These are phyloP conservation scores for Sclerotinia trifoliorum DNA, from an alignment of 2,329 filamentous ascomycete genomes.

Conservation along the genomic window DNA sequence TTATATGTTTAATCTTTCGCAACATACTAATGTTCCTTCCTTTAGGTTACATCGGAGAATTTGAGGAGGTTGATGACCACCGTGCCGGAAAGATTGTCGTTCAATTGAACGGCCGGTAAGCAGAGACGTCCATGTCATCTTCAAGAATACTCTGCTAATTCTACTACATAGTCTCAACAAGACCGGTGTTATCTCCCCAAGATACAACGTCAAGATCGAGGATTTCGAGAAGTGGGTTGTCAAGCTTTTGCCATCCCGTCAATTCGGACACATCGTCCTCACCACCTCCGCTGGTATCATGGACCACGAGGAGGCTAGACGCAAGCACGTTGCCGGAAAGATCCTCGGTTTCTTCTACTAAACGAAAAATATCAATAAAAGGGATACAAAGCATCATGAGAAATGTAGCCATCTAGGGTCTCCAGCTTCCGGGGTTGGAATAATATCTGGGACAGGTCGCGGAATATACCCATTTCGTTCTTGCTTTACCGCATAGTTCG, in stretches of 20 bases:
- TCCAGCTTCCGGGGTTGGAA: constrained; percentile 26
- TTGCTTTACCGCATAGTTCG: constrained; percentile 32
- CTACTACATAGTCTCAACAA: constrained; percentile 73
- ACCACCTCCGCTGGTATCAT: constrained; percentile 99
- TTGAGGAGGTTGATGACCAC: constrained; percentile 99
- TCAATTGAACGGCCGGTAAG: constrained; percentile 90
- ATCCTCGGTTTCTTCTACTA: constrained; percentile 99
- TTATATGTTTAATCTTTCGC: constrained; percentile 92
- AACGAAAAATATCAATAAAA: constrained; percentile 31
- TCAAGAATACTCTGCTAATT: background rate
- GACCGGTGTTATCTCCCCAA: constrained; percentile 97
- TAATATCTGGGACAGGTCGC: constrained; percentile 28
- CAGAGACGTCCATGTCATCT: background rate
- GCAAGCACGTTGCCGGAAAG: constrained; percentile 99
- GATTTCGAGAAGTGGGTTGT: constrained; percentile 99
- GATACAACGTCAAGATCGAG: constrained; percentile 97
- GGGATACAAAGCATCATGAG: constrained; percentile 39
- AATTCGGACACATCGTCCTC: constrained; percentile 99
- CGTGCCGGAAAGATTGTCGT: constrained; percentile 99
- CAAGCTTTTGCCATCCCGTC: constrained; percentile 98
- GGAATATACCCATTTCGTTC: constrained; percentile 36
- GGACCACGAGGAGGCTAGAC: constrained; percentile 99
- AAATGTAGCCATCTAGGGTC: constrained; percentile 36
- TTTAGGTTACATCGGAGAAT: constrained; percentile 96
- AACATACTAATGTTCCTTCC: constrained; percentile 66